Evolutionary conservation across 495 filamentous ascomycete species (phyloP).

Genomic region (Penicillium argentinense): DNA sequence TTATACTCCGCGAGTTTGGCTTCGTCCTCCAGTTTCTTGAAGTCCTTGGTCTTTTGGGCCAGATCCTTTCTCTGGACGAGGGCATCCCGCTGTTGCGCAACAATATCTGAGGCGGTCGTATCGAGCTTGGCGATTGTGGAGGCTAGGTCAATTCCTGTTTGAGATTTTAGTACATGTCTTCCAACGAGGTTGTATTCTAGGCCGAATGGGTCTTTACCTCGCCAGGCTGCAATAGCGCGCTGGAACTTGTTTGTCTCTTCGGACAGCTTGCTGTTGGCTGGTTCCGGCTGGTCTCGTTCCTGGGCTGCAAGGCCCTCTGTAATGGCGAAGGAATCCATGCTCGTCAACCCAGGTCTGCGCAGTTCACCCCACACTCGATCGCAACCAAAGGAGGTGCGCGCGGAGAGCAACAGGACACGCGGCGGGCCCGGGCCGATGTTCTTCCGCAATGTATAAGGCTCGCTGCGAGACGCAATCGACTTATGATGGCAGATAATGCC

Average conservation of each 20-base stretch:
- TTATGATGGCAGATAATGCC: neutral
- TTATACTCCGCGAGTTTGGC: slow-evolving; percentile 87
- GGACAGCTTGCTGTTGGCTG: slow-evolving; percentile 30
- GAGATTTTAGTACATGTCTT: too few relatives aligned
- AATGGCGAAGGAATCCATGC: slow-evolving; percentile 48
- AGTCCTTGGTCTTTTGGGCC: slow-evolving; percentile 98
- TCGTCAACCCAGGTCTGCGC: slow-evolving; percentile 16
- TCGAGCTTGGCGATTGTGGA: slow-evolving; percentile 85
- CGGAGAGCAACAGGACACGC: slow-evolving; percentile 29
- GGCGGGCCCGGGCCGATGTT: slow-evolving; percentile 30
- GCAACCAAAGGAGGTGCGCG: slow-evolving; percentile 17
- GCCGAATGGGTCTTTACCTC: slow-evolving; percentile 60
- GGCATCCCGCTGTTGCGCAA: slow-evolving; percentile 85
- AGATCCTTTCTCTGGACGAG: slow-evolving; percentile 94
- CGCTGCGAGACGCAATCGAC: too few relatives aligned
- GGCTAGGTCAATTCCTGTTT: slow-evolving; percentile 81
- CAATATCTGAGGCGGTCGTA: slow-evolving; percentile 87
- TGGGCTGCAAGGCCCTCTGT: slow-evolving; percentile 44
- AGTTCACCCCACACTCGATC: slow-evolving; percentile 32
- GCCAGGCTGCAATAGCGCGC: slow-evolving; percentile 91
- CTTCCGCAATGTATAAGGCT: slow-evolving; percentile 19
- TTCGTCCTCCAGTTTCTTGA: slow-evolving; percentile 89
- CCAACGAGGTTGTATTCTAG: too few relatives aligned
- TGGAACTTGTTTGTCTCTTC: slow-evolving; percentile 89
- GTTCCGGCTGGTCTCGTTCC: slow-evolving; percentile 28